Evolutionary conservation across 306 rosid species (phyloP), one percentile per base, ranked within the genome.

Genomic region (Quercus wislizeni): DNA sequence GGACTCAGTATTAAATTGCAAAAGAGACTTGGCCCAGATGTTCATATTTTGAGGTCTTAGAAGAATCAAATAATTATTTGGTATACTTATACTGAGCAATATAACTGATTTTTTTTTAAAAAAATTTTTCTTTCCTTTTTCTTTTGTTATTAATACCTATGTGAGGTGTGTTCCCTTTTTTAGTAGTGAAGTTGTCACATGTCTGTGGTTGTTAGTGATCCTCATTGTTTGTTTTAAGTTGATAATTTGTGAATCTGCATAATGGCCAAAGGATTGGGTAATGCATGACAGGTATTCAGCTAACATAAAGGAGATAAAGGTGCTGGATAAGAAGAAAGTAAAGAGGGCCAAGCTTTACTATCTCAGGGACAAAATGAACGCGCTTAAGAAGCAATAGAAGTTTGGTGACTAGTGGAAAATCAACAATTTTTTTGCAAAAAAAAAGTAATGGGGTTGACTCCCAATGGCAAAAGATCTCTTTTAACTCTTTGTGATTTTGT

Each of bases 271-370:
- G 54, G 69, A 69, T 52, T 73, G 62, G 14, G 51, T 59, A 55
- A 69, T 84, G 67, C 62, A 25, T 92, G 85, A 74, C 82, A 94
- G 97, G 91, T 94, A 91, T 87, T 92, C 97, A 9, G 95, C 97
- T 25, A 92, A 91, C 87, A 92, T 92, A 84, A 92, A 94, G 43
- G 10, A 0, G 89, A 87, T 94, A 67, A 94, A 88, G 88, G 95
- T 92, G 80, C 87, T 94, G 82, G 93, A 92, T 78, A 94, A 92
- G 92, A 90, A 90, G 95, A 90, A 82, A 89, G 97, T 92, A 74
- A 84, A 92, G 82, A 90, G 97, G 84, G 97, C 97, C 74, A 92
- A 94, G 87, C 97, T 91, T 55, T 92, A 92, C 86, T 90, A 85
- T 79, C 88, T 92, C 85, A 86, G 97, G 90, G 94, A 91, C 78